Base-by-base conservation (phyloP, 805 yeast genomes). In the Jamesozyma spencerorum region DNA sequence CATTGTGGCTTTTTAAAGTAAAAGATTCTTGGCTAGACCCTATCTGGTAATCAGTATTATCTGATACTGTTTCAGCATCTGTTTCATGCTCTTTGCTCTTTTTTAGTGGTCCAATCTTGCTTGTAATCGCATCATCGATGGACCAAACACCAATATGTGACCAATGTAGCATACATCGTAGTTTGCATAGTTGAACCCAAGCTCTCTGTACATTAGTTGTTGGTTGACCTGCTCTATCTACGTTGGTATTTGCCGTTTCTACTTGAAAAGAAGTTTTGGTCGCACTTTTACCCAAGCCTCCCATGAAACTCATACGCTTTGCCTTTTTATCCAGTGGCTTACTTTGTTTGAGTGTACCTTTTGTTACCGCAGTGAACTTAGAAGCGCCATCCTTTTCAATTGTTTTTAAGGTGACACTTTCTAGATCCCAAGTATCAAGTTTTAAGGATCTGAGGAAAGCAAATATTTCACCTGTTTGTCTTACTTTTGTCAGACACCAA, bases 131-230 rank as follows among this genome's bases (percentile, higher is more conserved):
- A 42, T 56, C 59, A 26, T 66, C 71, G 3, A 62, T 57, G 43
- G 80, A 84, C 88, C 90, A 83, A 24, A 79, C 70, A 5, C 97
- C 97, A 18, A 81, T 60, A 47, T 85, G 77, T 7, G 94, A 70
- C 90, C 94, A 90, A 62, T 81, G 85, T 47, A 88, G 68, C 54
- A 81, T 80, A 32, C 75, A 74, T 40, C 95, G 73, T 17, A 85
- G 67, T 50, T 78, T 72, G 30, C 74, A 64, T 28, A 79, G 58
- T 50, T 79, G 84, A 24, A 71, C 63, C 83, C 94, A 88, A 8
- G 77, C 74, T 43, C 72, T 68, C 42, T 64, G 67, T 24, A 66
- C 55, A 38, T 65, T 61, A 1, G 63, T 54, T 1, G 54, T 53
- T n/a, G 64, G 64, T 20, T 44, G 47, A 2, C 57, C 58, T 8